Evolutionary conservation across 163 green algal species (phyloP).

Genomic region (Coccomyxa subellipsoidea): DNA sequence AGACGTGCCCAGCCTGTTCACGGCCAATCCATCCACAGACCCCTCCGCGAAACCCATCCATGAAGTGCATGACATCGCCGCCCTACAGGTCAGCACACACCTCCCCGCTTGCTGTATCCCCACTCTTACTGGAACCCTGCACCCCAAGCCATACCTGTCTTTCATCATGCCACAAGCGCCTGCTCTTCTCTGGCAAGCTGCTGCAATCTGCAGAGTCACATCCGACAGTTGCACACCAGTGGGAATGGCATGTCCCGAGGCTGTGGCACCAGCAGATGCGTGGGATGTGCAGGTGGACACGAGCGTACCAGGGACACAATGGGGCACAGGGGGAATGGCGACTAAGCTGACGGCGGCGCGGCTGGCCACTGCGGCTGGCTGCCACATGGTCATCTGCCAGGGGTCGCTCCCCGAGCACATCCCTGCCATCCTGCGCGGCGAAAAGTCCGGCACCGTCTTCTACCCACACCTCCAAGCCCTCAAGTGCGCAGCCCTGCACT

Average conservation of each 20-base stretch:
- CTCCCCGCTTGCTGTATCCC: not conserved
- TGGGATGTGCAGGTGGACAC: constrained; percentile 64
- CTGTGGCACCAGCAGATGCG: no score
- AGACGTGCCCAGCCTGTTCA: constrained; percentile 92
- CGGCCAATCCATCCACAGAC: constrained; percentile 69
- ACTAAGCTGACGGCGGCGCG: constrained; percentile 92
- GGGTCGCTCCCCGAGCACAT: constrained; percentile 52
- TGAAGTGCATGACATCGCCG: constrained; percentile 70
- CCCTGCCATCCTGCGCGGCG: constrained; percentile 49
- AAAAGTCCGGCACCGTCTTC: constrained; percentile 71
- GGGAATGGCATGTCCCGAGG: no score
- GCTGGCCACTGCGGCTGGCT: constrained; percentile 85
- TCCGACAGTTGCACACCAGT: no score
- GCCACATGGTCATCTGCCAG: constrained; percentile 76
- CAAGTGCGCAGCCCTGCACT: no score
- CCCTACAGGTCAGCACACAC: constrained; percentile 41
- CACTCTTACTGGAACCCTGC: not conserved
- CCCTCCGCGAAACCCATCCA: constrained; percentile 62
- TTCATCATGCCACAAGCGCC: no score
- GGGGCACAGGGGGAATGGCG: constrained; percentile 89
- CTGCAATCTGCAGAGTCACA: no score
- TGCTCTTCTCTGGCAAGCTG: no score
- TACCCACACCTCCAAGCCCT: constrained; percentile 38
- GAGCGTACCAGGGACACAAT: constrained; percentile 53
- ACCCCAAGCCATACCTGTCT: no score